Evolutionary conservation across 768 basidiomycete genomes (phyloP).

Genomic region (Gymnopilus dilepis): DNA sequence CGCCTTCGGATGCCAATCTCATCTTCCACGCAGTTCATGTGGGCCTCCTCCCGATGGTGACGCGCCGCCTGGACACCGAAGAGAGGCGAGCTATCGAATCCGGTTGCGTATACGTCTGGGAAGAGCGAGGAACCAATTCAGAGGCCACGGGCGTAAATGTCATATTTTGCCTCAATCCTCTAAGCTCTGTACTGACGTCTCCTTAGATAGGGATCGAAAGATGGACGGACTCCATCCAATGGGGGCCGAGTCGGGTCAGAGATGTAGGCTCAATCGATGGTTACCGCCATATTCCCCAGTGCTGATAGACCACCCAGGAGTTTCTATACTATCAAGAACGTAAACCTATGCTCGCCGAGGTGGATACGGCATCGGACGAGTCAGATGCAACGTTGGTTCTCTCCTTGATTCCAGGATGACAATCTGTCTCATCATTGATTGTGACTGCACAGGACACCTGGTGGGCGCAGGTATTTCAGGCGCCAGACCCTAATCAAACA

Average conservation of each 20-base stretch:
- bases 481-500: constrained; percentile 65
- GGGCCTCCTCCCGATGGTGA: constrained; percentile 65
- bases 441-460: constrained; percentile 11
- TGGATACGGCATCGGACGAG: constrained; percentile 53
- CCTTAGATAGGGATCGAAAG: constrained; percentile 74
- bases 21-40: constrained; percentile 77
- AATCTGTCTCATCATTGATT: constrained; percentile 14
- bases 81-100: constrained; percentile 73
- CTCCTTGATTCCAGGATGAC: constrained; percentile 3
- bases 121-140: constrained; percentile 72
- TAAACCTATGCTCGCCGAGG: constrained; percentile 55
- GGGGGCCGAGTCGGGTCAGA: constrained; percentile 81
- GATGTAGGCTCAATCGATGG: constrained; percentile 54
- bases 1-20: constrained; percentile 68
- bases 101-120: constrained; percentile 84
- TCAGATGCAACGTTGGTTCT: constrained; percentile 53
- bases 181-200: constrained; percentile 13
- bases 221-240: constrained; percentile 81
- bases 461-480: constrained; percentile 17
- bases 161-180: constrained; percentile 8
- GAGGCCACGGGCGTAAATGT: constrained; percentile 67
- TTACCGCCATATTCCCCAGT: constrained; percentile 12
- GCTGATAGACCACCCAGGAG: constrained; percentile 49
- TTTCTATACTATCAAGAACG: constrained; percentile 76
- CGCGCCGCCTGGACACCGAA: constrained; percentile 75